These are phyloP conservation scores for Lentinula sp. DNA, from an alignment of 768 basidiomycete species.

Conservation along the genomic window DNA sequence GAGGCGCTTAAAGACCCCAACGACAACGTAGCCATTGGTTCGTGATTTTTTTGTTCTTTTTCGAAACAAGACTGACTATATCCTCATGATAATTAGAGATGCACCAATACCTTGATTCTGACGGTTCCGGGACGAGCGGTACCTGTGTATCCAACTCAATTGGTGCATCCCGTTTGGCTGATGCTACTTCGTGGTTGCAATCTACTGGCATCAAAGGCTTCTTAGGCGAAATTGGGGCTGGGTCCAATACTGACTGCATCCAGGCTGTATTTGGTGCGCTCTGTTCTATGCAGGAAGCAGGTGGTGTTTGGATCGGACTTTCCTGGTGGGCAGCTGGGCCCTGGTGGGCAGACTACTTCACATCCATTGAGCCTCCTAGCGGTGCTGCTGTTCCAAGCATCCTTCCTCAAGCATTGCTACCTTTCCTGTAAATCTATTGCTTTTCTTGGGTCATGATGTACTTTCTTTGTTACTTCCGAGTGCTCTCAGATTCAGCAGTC, in stretches of 20 bases:
- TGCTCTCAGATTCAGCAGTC: not conserved
- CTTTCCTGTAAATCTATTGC: constrained; percentile 37
- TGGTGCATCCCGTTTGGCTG: constrained; percentile 49
- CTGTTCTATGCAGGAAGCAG: constrained; percentile 51
- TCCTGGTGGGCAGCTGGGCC: constrained; percentile 40
- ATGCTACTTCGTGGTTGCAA: constrained; percentile 55
- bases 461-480: too few relatives aligned
- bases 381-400: constrained; percentile 47
- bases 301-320: constrained; percentile 49
- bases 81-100: constrained; percentile 35
- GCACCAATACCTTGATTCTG: constrained; percentile 67
- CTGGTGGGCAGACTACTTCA: constrained; percentile 38
- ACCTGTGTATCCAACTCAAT: constrained; percentile 56
- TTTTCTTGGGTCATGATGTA: not conserved
- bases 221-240: constrained; percentile 59
- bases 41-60: constrained; percentile 10
- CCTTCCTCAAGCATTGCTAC: constrained; percentile 50
- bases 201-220: constrained; percentile 55
- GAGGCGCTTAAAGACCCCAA: constrained; percentile 48
- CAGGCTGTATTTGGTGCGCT: constrained; percentile 48
- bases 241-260: constrained; percentile 29
- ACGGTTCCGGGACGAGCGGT: constrained; percentile 49
- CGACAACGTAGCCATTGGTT: constrained; percentile 56
- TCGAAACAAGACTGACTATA: not conserved
- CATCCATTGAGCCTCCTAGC: constrained; percentile 55